phyloP scores from a whole-genome alignment of 768 basidiomycete genomes.

The Coprinellus micaceus region DNA sequence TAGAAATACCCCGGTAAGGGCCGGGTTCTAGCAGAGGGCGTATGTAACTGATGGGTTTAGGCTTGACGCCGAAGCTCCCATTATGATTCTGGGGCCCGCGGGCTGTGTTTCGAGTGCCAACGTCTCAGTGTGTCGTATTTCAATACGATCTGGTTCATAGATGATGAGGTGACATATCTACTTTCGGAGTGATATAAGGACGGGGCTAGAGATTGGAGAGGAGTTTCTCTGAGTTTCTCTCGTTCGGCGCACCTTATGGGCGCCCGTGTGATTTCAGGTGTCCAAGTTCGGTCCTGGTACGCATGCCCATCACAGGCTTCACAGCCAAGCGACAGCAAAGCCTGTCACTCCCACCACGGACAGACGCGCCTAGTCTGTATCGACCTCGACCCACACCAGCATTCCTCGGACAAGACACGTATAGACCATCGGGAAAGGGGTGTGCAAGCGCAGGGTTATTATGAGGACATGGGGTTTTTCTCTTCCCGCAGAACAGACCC shows the following conservation, averaged over 20 bases:
- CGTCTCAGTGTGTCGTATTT: no score
- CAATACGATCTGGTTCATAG: no score
- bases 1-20: no score
- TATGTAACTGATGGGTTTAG: no score
- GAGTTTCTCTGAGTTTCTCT: background rate
- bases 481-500: conserved; percentile 45
- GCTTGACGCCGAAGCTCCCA: no score
- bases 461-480: conserved; percentile 54
- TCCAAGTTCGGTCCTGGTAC: conserved; percentile 8
- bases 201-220: background rate
- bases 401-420: background rate
- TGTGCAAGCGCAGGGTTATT: conserved; percentile 18
- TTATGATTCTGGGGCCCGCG: no score
- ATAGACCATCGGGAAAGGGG: background rate
- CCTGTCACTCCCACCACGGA: conserved; percentile 1
- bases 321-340: background rate
- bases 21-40: no score
- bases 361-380: background rate
- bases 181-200: background rate
- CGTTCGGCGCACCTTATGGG: background rate
- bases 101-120: no score
- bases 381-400: background rate
- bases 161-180: no score
- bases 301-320: conserved; percentile 4
- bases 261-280: conserved; percentile 7